Base-by-base conservation (phyloP, 75 land plant species). In the Adiantum capillusveneris region DNA sequence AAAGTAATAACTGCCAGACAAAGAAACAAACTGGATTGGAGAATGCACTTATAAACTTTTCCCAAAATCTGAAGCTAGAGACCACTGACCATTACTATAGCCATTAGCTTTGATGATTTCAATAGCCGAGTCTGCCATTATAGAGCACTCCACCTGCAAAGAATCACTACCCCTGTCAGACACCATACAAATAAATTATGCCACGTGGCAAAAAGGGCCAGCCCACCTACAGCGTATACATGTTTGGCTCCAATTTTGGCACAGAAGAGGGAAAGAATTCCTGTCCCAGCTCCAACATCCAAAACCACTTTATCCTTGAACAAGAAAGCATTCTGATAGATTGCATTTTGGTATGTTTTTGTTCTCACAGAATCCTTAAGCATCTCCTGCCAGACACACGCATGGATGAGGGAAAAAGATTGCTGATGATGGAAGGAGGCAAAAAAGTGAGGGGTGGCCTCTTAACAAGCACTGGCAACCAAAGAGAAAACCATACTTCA, bases 241-340 rank as follows among this genome's bases (percentile, higher is more conserved):
- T 94, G 98, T 31, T 81, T 79, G 29, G 98, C 98, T 20, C 98
- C 98, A 36, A 85, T 91, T 64, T 90, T 94, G 22, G 98, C 98
- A 79, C 96, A 89, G 58, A 94, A 94, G 7, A 94, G 79, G 22
- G 98, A 94, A 22, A 94, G 62, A 53, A 94, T 90, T 57, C 98
- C 98, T 20, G 98, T 94, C 20, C 98, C 98, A 17, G 98, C 98
- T 30, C 98, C 98, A 30, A 94, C 98, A 72, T 94, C 98, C 58
- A 94, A 81, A 29, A 94, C 91, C 13, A 94, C 70, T 58, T 94
- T 94, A 69, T 94, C 73, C 68, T 90, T 86, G 74, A 94, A 86
- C n/a, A 94, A 65, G 66, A 94, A 94, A 24, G 65, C 37, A 63
- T 94, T 94, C 62, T 90, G 76, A 62, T 90, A 94, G 26, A 94